Evolutionary conservation across 805 yeast species (phyloP).

Genomic region (Brettanomyces custersianus): DNA sequence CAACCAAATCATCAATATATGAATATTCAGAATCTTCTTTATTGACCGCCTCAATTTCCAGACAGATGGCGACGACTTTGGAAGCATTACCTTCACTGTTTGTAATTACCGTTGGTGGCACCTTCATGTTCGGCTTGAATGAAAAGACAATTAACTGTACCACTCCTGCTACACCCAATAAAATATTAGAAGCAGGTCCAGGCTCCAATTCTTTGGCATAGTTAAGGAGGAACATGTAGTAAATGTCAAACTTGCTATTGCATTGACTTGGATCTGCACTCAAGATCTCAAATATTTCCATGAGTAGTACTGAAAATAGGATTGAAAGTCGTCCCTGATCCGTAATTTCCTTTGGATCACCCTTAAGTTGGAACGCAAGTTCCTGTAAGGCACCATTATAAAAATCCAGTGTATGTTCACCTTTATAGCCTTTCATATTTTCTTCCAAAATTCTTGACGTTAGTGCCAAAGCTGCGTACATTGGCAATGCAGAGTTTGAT

Average conservation of each 20-base stretch:
- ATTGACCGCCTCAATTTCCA: no score
- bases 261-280: constrained; percentile 24
- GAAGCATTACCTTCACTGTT: no score
- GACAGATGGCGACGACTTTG: no score
- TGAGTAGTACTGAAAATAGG: constrained; percentile 30
- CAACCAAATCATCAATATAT: no score
- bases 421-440: constrained; percentile 11
- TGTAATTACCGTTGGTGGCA: no score
- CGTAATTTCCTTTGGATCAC: not conserved
- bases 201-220: no score
- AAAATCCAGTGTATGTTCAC: constrained; percentile 20
- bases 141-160: no score
- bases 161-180: no score
- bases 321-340: not conserved
- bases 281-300: constrained; percentile 35
- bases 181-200: no score
- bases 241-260: not conserved
- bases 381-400: constrained; percentile 23
- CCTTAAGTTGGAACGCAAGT: constrained; percentile 26
- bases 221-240: not conserved
- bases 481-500: constrained; percentile 19
- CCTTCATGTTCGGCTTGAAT: no score
- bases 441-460: constrained; percentile 22
- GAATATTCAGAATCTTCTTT: no score
- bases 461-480: constrained; percentile 21